Evolutionary conservation across 495 filamentous ascomycete species (phyloP).

Genomic region (Filosporella fistucella): DNA sequence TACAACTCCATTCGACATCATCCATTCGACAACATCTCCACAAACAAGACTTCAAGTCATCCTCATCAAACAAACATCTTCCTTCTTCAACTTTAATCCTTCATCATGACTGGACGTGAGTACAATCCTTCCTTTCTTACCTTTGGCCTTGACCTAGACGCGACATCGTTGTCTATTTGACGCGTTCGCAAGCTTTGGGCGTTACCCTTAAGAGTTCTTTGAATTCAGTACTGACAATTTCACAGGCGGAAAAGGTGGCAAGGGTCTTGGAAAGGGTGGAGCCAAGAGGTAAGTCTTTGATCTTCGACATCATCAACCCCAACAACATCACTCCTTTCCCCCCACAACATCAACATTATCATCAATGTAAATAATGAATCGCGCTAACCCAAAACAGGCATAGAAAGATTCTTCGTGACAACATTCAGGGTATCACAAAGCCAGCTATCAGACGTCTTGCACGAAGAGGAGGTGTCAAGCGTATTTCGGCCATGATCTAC

Average conservation of each 20-base stretch:
- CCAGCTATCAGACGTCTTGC: slow-evolving; percentile 99
- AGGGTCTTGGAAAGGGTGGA: slow-evolving; percentile 83
- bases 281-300: no score
- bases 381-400: no score
- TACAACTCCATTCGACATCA: slow-evolving; percentile 12
- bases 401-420: slow-evolving; percentile 99
- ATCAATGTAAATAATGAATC: no score
- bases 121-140: slow-evolving; percentile 1
- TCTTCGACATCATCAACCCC: no score
- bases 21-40: slow-evolving; percentile 11
- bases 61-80: not conserved
- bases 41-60: slow-evolving; percentile 1
- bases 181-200: no score
- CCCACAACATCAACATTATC: no score
- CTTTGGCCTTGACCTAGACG: slow-evolving; percentile 2
- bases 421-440: slow-evolving; percentile 99
- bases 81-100: slow-evolving; percentile 9
- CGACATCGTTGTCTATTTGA: no score
- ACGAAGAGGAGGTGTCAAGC: slow-evolving; percentile 99
- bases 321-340: no score
- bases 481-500: slow-evolving; percentile 99
- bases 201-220: no score
- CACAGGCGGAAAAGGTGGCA: slow-evolving; percentile 90
- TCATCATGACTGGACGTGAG: slow-evolving; percentile 29
- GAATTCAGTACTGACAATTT: slow-evolving; percentile 25